A percentile compares a stretch with the other conserved stretches of the same genome.
phyloP scores from a whole-genome alignment of 441 rosid species.

The Hura crepitans region DNA sequence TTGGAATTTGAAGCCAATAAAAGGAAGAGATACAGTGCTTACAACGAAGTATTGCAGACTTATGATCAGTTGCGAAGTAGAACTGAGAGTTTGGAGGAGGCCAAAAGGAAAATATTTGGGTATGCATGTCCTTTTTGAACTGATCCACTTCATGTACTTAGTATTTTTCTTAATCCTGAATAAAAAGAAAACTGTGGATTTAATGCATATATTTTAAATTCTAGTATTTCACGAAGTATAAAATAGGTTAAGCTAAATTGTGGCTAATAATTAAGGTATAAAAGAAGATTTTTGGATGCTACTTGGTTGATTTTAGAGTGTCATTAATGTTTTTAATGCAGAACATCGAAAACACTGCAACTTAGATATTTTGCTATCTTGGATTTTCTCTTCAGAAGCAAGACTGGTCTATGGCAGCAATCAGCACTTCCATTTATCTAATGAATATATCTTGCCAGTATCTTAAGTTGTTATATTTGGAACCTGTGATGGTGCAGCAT shows the following conservation, averaged over 20 bases:
- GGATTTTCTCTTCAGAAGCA: no score
- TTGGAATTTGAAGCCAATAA: constrained; percentile 25
- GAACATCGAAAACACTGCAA: no score
- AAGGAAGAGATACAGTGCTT: constrained; percentile 33
- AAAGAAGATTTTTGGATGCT: background rate
- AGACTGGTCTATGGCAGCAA: background rate
- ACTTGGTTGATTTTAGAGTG: no score
- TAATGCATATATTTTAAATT: background rate
- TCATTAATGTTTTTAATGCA: no score
- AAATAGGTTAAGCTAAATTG: no score
- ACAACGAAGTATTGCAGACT: constrained; percentile 43
- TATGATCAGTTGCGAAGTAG: constrained; percentile 36
- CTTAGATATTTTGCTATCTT: no score
- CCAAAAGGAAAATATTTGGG: constrained; percentile 54
- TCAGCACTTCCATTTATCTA: background rate
- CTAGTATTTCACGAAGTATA: no score
- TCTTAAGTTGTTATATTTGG: background rate
- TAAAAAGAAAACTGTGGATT: background rate
- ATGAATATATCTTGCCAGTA: no score
- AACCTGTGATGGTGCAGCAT: background rate
- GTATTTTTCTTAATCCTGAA: background rate
- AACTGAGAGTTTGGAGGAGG: constrained; percentile 33
- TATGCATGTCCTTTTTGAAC: constrained; percentile 19
- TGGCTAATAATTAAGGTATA: background rate
- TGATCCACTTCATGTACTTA: background rate